A percentile compares a stretch with the other conserved stretches of the same genome.
These are phyloP conservation scores for Terfezia boudieri DNA, from an alignment of 495 filamentous ascomycete species.

Conservation along the genomic window DNA sequence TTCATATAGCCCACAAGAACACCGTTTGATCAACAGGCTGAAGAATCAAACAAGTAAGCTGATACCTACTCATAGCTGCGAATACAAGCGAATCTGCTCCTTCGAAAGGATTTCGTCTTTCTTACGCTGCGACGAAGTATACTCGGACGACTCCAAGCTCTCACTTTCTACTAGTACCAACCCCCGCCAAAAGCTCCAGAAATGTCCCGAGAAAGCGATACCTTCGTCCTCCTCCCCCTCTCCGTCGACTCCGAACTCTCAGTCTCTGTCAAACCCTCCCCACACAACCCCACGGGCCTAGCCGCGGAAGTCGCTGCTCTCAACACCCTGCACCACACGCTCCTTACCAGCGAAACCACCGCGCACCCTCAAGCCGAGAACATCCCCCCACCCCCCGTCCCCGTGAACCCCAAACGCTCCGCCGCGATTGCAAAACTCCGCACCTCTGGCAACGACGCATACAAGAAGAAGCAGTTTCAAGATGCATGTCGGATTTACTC, in stretches of 20 bases:
- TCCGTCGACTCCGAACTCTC: slow-evolving; percentile 49
- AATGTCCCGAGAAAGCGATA: slow-evolving; percentile 39
- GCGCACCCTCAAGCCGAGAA: slow-evolving; percentile 62
- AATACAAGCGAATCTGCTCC: too few relatives aligned
- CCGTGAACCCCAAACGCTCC: slow-evolving; percentile 64
- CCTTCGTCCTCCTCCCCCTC: slow-evolving; percentile 66
- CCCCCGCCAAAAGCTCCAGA: not conserved
- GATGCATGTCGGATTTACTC: slow-evolving; percentile 67
- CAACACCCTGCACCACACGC: slow-evolving; percentile 49
- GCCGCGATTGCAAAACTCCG: slow-evolving; percentile 77
- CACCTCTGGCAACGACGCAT: slow-evolving; percentile 61
- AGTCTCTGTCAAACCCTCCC: slow-evolving; percentile 31
- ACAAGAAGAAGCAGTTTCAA: slow-evolving; percentile 47
- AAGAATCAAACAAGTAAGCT: too few relatives aligned
- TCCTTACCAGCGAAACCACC: slow-evolving; percentile 41
- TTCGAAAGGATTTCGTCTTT: too few relatives aligned
- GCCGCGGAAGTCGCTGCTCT: slow-evolving; percentile 43
- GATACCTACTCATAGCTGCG: too few relatives aligned
- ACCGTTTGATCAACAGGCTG: too few relatives aligned
- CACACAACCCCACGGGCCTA: slow-evolving; percentile 25
- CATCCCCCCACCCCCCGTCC: slow-evolving; percentile 56
- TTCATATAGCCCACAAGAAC: too few relatives aligned
- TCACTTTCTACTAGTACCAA: too few relatives aligned
- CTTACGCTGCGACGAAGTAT: too few relatives aligned
- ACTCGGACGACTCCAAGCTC: too few relatives aligned